phyloP scores from a whole-genome alignment of 768 basidiomycete genomes.

The Macrolepiota dolichaula region DNA sequence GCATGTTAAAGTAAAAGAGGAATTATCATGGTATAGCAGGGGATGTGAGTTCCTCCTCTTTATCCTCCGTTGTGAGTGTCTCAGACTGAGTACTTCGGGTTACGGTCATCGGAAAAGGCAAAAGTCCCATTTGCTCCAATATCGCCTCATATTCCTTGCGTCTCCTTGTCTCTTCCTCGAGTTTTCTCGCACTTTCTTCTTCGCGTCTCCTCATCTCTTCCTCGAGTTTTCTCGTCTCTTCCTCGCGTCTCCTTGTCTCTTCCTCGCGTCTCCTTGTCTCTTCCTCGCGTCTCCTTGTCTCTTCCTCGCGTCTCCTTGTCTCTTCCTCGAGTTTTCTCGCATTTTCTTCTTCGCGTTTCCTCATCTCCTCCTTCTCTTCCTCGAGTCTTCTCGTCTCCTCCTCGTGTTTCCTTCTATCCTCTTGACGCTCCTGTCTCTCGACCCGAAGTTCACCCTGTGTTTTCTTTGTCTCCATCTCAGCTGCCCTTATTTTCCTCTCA shows the following conservation, averaged over 20 bases:
- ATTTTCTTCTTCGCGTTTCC: neutral
- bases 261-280: neutral
- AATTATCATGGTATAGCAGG: neutral
- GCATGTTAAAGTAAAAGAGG: neutral
- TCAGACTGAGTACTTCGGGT: neutral
- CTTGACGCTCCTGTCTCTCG: too few relatives aligned
- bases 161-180: neutral
- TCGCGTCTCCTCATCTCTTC: too few relatives aligned
- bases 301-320: neutral
- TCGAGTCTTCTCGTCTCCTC: neutral
- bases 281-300: neutral
- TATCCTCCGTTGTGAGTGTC: neutral
- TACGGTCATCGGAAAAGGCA: too few relatives aligned
- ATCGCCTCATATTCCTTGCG: neutral
- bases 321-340: neutral
- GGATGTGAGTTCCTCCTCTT: neutral
- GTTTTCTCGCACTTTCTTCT: neutral
- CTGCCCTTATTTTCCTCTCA: neutral
- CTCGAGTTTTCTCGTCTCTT: too few relatives aligned
- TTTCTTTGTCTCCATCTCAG: neutral
- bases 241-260: neutral
- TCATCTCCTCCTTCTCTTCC: neutral
- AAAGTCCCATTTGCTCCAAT: neutral
- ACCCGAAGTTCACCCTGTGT: too few relatives aligned
- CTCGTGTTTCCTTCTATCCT: neutral